phyloP scores from a whole-genome alignment of 352 stramenopile species.

The Phytophthora agathidicida region DNA sequence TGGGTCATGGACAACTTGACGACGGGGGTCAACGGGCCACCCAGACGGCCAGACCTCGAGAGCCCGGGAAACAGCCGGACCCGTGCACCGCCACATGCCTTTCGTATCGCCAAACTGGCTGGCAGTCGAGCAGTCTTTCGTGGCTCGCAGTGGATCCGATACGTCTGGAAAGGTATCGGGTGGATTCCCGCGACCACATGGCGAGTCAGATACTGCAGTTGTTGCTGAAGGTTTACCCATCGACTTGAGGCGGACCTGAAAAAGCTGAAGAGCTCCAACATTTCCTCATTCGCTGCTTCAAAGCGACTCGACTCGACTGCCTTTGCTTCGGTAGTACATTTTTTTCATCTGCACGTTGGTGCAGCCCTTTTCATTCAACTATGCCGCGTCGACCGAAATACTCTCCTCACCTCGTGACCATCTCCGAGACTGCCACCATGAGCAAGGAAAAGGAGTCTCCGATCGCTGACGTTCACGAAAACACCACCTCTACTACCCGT shows the following conservation, averaged over 20 bases:
- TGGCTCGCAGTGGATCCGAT: conserved; percentile 17
- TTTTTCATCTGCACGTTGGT: conserved; percentile 7
- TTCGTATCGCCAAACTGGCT: not conserved
- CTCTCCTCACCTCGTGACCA: conserved; percentile 54
- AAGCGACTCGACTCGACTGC: not conserved
- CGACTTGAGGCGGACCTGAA: conserved; percentile 11
- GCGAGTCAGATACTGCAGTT: not conserved
- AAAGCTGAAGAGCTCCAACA: conserved; percentile 5
- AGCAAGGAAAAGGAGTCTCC: conserved; percentile 15
- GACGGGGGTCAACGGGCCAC: not conserved
- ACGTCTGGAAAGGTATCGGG: conserved; percentile 14
- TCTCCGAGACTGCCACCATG: conserved; percentile 66
- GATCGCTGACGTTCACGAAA: not conserved
- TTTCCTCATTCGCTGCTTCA: conserved; percentile 2
- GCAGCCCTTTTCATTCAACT: not conserved
- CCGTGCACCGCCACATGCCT: not conserved
- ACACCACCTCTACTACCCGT: not conserved
- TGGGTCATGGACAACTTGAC: conserved; percentile 10
- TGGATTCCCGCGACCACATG: conserved; percentile 10
- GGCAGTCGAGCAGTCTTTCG: conserved; percentile 6
- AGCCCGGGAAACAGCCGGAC: conserved; percentile 14
- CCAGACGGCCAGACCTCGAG: conserved; percentile 2
- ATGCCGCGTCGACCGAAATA: conserved; percentile 58
- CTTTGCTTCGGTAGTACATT: conserved; percentile 10
- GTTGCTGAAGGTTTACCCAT: conserved; percentile 2